These are phyloP conservation scores for Mucuna pruriens DNA, from an alignment of 306 rosid species.

Conservation along the genomic window DNA sequence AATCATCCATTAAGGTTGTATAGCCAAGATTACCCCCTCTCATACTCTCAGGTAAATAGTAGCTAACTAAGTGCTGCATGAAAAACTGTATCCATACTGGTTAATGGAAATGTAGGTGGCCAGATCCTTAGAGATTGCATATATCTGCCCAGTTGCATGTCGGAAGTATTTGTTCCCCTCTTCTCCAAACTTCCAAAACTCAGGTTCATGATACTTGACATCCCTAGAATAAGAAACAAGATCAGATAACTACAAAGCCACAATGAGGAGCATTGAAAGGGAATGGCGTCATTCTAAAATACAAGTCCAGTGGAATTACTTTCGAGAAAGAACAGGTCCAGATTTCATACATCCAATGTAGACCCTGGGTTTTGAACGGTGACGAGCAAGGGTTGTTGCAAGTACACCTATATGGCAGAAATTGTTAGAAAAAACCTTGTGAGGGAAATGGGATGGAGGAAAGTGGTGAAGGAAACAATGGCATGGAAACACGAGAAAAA, in stretches of 20 bases:
- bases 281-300: neutral
- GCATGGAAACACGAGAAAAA: slow-evolving; percentile 16
- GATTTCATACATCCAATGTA: slow-evolving; percentile 95
- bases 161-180: slow-evolving; percentile 86
- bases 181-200: slow-evolving; percentile 92
- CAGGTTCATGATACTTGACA: slow-evolving; percentile 86
- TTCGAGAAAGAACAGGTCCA: slow-evolving; percentile 85
- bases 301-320: slow-evolving; percentile 47
- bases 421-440: neutral
- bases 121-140: slow-evolving; percentile 81
- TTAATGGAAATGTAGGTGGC: slow-evolving; percentile 80
- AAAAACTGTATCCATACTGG: slow-evolving; percentile 55
- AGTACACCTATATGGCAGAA: slow-evolving; percentile 64
- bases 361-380: slow-evolving; percentile 83
- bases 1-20: neutral
- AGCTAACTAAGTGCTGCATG: slow-evolving; percentile 19
- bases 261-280: neutral
- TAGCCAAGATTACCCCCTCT: neutral
- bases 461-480: neutral
- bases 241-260: slow-evolving; percentile 4
- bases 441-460: slow-evolving; percentile 8
- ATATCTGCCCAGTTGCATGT: slow-evolving; percentile 93
- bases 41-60: neutral
- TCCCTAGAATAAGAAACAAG: slow-evolving; percentile 46
- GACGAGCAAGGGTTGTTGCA: slow-evolving; percentile 73